These are phyloP conservation scores for Fagopyrum esculentum DNA, from an alignment of 148 eudicot genomes.

Conservation along the genomic window DNA sequence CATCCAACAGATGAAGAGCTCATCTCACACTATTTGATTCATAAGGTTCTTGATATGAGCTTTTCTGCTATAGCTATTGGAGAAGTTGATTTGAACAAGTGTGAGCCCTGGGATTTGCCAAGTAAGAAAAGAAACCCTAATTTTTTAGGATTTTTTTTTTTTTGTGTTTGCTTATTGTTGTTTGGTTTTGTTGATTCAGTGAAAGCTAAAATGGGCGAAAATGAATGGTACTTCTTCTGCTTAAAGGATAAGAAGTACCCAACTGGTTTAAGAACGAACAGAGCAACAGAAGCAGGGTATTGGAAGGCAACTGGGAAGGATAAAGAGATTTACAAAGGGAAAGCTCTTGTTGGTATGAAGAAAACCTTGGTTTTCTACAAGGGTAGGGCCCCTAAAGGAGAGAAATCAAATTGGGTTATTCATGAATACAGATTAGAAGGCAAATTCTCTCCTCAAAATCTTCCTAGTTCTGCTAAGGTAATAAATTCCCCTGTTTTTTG, in stretches of 20 bases:
- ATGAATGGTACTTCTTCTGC: constrained; percentile 63
- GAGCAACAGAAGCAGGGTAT: constrained; percentile 57
- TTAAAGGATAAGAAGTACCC: constrained; percentile 58
- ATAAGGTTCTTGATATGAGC: constrained; percentile 18
- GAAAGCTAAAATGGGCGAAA: constrained; percentile 52
- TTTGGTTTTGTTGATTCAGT: constrained; percentile 20
- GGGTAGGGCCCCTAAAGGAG: constrained; percentile 59
- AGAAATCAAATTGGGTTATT: constrained; percentile 56
- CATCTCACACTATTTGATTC: constrained; percentile 18
- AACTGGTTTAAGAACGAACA: constrained; percentile 49
- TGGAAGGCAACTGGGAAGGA: constrained; percentile 78
- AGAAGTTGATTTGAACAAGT: constrained; percentile 24
- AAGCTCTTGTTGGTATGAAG: constrained; percentile 57
- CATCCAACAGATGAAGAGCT: constrained; percentile 24
- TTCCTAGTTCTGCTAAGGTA: constrained; percentile 21
- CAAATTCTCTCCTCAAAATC: constrained; percentile 23
- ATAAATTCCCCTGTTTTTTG: not conserved
- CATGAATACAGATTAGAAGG: constrained; percentile 59
- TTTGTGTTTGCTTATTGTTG: not conserved
- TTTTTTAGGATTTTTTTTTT: not conserved
- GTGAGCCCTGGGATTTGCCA: constrained; percentile 29
- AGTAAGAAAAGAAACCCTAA: constrained; percentile 13
- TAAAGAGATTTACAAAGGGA: constrained; percentile 44
- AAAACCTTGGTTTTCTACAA: constrained; percentile 58
- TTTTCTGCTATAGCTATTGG: constrained; percentile 23